Percentiles rank a stretch among this genome's conserved stretches.
Evolutionary conservation across 2,329 filamentous ascomycete genomes (phyloP).

Genomic region (Penicillium brevicompactum): DNA sequence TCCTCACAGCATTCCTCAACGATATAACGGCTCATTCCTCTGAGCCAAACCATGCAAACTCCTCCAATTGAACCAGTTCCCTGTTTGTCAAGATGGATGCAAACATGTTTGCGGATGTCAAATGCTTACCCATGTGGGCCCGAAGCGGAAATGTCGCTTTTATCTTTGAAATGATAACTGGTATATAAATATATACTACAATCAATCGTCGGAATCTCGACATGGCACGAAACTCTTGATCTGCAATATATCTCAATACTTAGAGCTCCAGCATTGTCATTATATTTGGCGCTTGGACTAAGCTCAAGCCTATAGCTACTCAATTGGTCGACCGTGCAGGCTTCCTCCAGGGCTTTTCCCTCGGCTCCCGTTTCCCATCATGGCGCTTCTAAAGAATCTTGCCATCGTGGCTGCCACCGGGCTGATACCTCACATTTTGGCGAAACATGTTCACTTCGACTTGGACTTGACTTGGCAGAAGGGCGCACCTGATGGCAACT

Average conservation of each 20-base stretch:
- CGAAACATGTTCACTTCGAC: constrained; percentile 23
- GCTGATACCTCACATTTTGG: constrained; percentile 13
- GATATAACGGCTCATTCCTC: neutral
- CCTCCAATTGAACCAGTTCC: neutral
- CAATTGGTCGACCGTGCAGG: no score
- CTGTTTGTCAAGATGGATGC: constrained; percentile 8
- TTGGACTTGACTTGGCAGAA: constrained; percentile 39
- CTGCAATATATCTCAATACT: no score
- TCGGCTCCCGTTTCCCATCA: neutral
- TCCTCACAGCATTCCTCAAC: neutral
- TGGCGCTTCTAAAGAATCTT: constrained; percentile 17
- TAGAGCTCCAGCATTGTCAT: no score
- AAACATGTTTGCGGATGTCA: constrained; percentile 9
- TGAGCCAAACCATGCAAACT: neutral
- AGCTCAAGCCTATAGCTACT: neutral
- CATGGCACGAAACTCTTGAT: neutral
- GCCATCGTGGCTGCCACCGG: constrained; percentile 12
- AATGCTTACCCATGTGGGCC: neutral
- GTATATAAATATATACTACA: neutral
- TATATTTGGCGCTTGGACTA: neutral
- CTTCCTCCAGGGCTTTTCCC: no score
- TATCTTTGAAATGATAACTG: neutral
- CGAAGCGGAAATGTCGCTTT: neutral
- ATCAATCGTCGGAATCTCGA: neutral
- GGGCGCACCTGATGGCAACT: constrained; percentile 35